Base-by-base conservation (phyloP, 1,139 yeast genomes). In the Yamadazyma siamensis region DNA sequence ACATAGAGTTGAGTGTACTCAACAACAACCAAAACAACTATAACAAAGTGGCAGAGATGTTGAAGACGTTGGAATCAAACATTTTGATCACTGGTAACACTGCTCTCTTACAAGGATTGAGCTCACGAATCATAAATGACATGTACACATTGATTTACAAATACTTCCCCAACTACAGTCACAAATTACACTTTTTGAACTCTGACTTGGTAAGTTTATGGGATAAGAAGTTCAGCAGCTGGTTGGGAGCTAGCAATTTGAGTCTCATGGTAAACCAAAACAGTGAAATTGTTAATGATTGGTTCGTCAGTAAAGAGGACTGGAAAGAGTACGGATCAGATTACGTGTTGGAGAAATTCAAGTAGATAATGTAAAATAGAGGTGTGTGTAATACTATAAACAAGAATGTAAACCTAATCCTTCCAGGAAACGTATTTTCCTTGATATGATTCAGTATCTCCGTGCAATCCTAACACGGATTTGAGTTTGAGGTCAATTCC, bases 171-270 rank as follows among this genome's bases (percentile, higher is more conserved):
- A 76, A 75, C 49, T 67, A 65, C 47, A 31, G 24, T 12, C 35
- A 35, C 20, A 28, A 31, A 14, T 13, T 32, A 15, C 35, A 32
- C 14, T 32, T 28, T 16, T 26, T 28, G 17, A 33, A 33, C 14
- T 27, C 54, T 24, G 65, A 61, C 25, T 44, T 57, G 28, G 52
- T 53, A 34, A 71, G 67, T 29, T 47, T 54, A 12, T 66, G 72
- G 68, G 85, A 79, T 42, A 68, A 77, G 45, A 71, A 62, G 36
- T 71, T 69, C 40, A 74, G 80, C 26, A 66, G 72, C 11, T 80
- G 87, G 87, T 50, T 76, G 21, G 87, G 87, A 24, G 85, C 86
- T 2, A 71, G 79, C 41, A 75, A 77, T 40, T 65, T 79, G 46
- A 75, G 82, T 12, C 65, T 69, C 36, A 68, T 68, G 74, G 52